Evolutionary conservation across 305 asterid species (phyloP), one percentile per base, ranked within the genome.

Genomic region (Fraxinus floribunda): DNA sequence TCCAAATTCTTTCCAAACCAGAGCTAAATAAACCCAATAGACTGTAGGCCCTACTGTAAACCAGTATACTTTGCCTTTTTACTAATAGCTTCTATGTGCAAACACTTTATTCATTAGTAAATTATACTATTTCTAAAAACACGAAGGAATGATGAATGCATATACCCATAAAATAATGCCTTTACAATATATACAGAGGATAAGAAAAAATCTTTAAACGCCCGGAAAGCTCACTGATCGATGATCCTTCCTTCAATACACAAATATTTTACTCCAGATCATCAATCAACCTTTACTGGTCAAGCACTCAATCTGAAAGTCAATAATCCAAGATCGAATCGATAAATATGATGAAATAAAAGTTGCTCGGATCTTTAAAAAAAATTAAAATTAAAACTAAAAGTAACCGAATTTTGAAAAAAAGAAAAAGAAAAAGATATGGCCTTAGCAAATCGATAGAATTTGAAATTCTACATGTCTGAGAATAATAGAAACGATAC

Each of bases 211-310:
- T 24, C 20, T 7, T 29, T 18, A 32, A 13, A 24, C 8, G 7
- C 11, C 78, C 66, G 55, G 32, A 76, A 34, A 87, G 77, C 78
- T 77, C 81, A 78, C 77, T 75, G 81, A 87, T 80, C 83, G 78
- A 72, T 68, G 80, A 44, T 71, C 77, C 78, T 75, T 68, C 71
- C 84, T 76, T 85, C 83, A 82, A 60, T 75, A 79, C 2, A 55
- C 36, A 15, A 35, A 39, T 79, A 46, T 49, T 64, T 83, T 75
- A 81, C 85, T 73, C 81, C 89, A 79, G 88, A 86, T 88, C 91
- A 85, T 83, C 87, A 82, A 76, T 77, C 89, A 82, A 79, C 8
- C 82, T 75, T 49, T 29, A 79, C 38, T 30, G 77, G 75, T 38
- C 82, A 79, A 82, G 46, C 80, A 84, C 85, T 60, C 80, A 62